phyloP scores from a whole-genome alignment of 768 basidiomycete genomes.

The Amanita muscaria region DNA sequence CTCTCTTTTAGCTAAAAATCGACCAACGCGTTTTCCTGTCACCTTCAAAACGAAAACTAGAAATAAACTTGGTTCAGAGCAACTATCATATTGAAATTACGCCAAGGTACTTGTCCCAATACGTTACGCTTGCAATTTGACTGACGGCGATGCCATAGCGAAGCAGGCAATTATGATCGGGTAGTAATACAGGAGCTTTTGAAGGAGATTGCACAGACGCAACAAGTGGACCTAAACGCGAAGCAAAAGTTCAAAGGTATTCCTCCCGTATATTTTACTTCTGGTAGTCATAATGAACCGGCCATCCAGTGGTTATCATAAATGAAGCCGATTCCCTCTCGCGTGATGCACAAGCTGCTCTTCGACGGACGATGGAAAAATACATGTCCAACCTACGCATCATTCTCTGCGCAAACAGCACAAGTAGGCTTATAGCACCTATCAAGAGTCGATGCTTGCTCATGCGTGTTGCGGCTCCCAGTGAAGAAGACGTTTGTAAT shows the following conservation, averaged over 20 bases:
- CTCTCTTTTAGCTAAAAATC: conserved; percentile 70
- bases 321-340: conserved; percentile 95
- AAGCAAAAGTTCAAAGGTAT: conserved; percentile 95
- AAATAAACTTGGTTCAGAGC: conserved; percentile 94
- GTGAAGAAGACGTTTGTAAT: conserved; percentile 52
- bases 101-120: conserved; percentile 59
- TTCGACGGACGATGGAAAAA: conserved; percentile 98
- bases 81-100: conserved; percentile 98
- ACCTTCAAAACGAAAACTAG: conserved; percentile 88
- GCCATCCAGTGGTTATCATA: conserved; percentile 79
- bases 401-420: conserved; percentile 93
- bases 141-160: conserved; percentile 38
- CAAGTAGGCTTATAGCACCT: conserved; percentile 90
- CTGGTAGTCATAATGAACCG: neutral
- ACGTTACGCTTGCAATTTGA: neutral
- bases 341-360: conserved; percentile 93
- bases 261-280: conserved; percentile 6
- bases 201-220: conserved; percentile 98
- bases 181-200: conserved; percentile 94
- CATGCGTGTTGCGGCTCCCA: conserved; percentile 88
- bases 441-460: conserved; percentile 94
- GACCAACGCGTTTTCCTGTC: conserved; percentile 95
- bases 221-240: conserved; percentile 93
- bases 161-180: conserved; percentile 92
- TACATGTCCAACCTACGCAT: conserved; percentile 98